Conservation (phyloP, 164 flowering plant species). For the Kalanchoe fedtschenkoi region DNA sequence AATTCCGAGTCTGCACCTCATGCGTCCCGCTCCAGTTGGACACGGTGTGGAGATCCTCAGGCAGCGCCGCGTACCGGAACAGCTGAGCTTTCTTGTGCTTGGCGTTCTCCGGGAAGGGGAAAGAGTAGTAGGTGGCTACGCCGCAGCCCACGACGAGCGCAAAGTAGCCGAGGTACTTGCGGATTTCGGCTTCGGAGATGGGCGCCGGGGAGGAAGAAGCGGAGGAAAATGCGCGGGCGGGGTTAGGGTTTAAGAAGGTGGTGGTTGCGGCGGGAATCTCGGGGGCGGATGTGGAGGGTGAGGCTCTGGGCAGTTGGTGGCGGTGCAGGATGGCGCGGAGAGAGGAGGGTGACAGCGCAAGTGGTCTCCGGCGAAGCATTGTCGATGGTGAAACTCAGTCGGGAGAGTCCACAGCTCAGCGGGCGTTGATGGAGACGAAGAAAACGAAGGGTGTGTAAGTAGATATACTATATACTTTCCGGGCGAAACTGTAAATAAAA, state of each 20-base stretch:
- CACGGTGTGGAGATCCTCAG: conserved; percentile 91
- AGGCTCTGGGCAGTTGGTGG: conserved; percentile 10
- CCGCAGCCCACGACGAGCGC: conserved; percentile 69
- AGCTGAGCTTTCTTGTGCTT: conserved; percentile 86
- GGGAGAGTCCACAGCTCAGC: not conserved
- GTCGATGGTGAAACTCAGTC: not conserved
- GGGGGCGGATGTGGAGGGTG: conserved; percentile 9
- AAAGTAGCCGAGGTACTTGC: conserved; percentile 79
- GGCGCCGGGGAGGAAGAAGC: conserved; percentile 19
- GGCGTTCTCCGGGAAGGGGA: conserved; percentile 78
- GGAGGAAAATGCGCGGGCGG: conserved; percentile 21
- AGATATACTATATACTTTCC: too few relatives aligned
- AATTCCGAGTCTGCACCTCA: conserved; percentile 75
- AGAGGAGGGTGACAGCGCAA: conserved; percentile 27
- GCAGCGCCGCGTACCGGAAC: conserved; percentile 86
- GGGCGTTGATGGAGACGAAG: not conserved
- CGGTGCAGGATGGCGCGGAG: conserved; percentile 15
- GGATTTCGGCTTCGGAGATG: conserved; percentile 48
- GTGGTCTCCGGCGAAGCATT: conserved; percentile 6
- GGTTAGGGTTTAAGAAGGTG: conserved; percentile 14
- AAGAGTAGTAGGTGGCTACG: conserved; percentile 88
- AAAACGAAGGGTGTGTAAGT: not conserved
- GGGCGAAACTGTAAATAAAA: too few relatives aligned
- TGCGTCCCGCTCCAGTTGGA: conserved; percentile 99
- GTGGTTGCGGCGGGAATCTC: conserved; percentile 7